Base-by-base conservation (phyloP, 2,329 filamentous ascomycete genomes). In the Boeremia exigua region DNA sequence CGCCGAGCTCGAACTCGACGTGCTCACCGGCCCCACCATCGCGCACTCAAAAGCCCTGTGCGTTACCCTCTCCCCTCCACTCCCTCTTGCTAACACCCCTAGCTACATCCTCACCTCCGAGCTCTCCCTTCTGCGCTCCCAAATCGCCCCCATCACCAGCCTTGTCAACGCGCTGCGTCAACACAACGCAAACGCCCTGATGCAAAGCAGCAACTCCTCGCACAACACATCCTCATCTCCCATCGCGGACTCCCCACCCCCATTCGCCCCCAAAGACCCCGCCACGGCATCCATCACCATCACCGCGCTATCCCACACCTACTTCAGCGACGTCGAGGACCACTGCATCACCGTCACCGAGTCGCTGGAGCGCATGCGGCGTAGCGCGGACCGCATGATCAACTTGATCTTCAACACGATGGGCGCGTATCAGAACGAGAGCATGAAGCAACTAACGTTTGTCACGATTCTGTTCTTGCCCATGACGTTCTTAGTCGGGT, bases 321-420 rank as follows among this genome's bases (percentile, higher is more conserved):
- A 97, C 70, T 83, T 97, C 4, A 90, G 91, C 45, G 93, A 97
- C 75, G 92, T 95, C 6, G 84, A 94, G 48, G 92, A 96, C 77
- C 93, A 96, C 77, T 91, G 89, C 68, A 86, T 96, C 28, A 85
- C 93, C 36, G 92, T 96, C 59, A 88, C 88, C 0, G 88, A 93
- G 64, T 84, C 85, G 6, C 84, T 96, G 36, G 90, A 92, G 66
- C 90, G 92, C 73, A 91, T 94, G 81, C 88, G 91, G 69, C 84
- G 87, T 54, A 86, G 88, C 14, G 81, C 83, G 3, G 80, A 82
- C 68, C 91, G 92, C 69, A 88, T 96, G 79, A 95, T 95, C 64
- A 89, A 90, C 62, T 81, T 96, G 33, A 96, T 96, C 56, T 96
- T 96, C 82, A 96, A 96, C 77, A 95, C 90, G 11, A 92, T 96